phyloP scores from a whole-genome alignment of 768 basidiomycete species.

The Mycena filopes region DNA sequence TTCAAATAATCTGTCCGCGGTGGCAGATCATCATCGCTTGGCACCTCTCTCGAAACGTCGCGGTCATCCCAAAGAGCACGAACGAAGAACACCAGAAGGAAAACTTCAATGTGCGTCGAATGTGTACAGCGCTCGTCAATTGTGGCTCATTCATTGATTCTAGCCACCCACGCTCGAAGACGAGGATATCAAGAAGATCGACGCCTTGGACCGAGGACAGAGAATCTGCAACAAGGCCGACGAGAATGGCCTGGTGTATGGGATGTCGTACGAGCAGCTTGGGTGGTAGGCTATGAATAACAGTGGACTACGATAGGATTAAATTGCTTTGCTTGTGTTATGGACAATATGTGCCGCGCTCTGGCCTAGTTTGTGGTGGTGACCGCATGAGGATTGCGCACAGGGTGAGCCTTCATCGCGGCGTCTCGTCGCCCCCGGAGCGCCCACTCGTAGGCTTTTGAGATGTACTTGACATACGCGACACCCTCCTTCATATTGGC shows the following conservation, averaged over 20 bases:
- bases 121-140: too few relatives aligned
- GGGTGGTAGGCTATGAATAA: slow-evolving; percentile 44
- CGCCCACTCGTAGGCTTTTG: slow-evolving; percentile 77
- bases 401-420: slow-evolving; percentile 46
- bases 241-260: slow-evolving; percentile 47
- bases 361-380: background rate
- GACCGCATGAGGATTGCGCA: slow-evolving; percentile 3
- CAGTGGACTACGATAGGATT: slow-evolving; percentile 6
- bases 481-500: slow-evolving; percentile 51
- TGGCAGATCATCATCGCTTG: slow-evolving; percentile 43
- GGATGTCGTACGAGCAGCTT: slow-evolving; percentile 51
- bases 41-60: slow-evolving; percentile 42
- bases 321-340: background rate
- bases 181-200: slow-evolving; percentile 59
- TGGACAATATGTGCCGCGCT: background rate
- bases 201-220: slow-evolving; percentile 54
- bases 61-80: slow-evolving; percentile 42
- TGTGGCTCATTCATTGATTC: slow-evolving; percentile 31
- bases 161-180: slow-evolving; percentile 48
- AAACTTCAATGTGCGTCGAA: slow-evolving; percentile 27
- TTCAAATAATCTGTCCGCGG: too few relatives aligned
- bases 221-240: slow-evolving; percentile 53
- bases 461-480: slow-evolving; percentile 77
- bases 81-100: slow-evolving; percentile 26
- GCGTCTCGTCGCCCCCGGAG: slow-evolving; percentile 69